phyloP scores from a whole-genome alignment of 805 yeast species.

The Cyberlindnera mycetangii region DNA sequence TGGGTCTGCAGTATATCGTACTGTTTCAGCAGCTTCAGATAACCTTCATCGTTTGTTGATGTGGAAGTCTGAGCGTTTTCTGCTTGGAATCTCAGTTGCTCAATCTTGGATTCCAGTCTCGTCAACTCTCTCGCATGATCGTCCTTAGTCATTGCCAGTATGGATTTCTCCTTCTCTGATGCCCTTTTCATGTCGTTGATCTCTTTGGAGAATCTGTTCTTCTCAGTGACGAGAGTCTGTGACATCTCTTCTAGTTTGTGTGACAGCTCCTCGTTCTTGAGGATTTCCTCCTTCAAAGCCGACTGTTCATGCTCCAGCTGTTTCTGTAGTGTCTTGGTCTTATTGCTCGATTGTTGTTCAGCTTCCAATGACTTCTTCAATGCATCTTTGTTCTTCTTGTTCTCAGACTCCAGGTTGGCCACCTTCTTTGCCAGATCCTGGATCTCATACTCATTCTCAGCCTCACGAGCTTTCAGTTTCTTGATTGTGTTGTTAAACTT shows the following conservation, averaged over 20 bases:
- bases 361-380: constrained; percentile 25
- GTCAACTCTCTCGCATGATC: constrained; percentile 43
- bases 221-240: constrained; percentile 25
- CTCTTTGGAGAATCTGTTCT: constrained; percentile 26
- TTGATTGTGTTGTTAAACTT: constrained; percentile 65
- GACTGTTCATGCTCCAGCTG: constrained; percentile 23
- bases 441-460: constrained; percentile 36
- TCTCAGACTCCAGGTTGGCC: constrained; percentile 23
- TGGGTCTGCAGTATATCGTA: constrained; percentile 64
- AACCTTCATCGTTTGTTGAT: constrained; percentile 35
- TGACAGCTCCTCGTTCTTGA: constrained; percentile 23
- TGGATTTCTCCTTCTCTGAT: constrained; percentile 35
- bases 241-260: constrained; percentile 25
- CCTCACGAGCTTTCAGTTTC: constrained; percentile 48
- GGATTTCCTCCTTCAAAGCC: constrained; percentile 21
- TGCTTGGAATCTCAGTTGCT: constrained; percentile 57
- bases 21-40: constrained; percentile 40
- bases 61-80: constrained; percentile 43
- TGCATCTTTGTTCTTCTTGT: constrained; percentile 26
- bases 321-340: constrained; percentile 22
- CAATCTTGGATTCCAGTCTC: constrained; percentile 67
- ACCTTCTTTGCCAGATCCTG: constrained; percentile 13
- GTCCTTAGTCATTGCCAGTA: constrained; percentile 19
- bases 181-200: constrained; percentile 31
- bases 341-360: constrained; percentile 26